phyloP scores from a whole-genome alignment of 306 rosid species.

The Rubus parviflorus region DNA sequence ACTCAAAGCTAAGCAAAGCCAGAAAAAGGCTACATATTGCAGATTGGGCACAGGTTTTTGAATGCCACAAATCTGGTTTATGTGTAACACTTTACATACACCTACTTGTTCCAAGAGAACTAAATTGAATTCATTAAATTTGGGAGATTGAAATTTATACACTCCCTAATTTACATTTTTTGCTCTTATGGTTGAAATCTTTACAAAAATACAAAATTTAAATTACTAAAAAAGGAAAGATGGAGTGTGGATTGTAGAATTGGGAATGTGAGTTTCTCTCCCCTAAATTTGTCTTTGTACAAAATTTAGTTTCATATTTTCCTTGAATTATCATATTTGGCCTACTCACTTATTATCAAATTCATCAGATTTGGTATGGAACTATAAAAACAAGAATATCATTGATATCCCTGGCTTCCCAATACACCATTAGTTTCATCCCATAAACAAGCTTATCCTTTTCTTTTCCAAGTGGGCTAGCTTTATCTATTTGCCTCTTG shows the following conservation, averaged over 20 bases:
- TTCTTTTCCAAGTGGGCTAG: background rate
- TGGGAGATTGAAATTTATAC: too few relatives aligned
- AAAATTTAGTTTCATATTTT: background rate
- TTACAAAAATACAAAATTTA: too few relatives aligned
- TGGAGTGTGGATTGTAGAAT: too few relatives aligned
- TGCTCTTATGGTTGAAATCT: too few relatives aligned
- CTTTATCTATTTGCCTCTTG: background rate
- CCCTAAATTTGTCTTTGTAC: background rate
- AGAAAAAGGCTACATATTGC: background rate
- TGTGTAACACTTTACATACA: background rate
- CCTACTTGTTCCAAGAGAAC: background rate
- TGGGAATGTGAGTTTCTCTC: too few relatives aligned
- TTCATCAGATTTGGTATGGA: background rate
- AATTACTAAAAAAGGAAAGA: too few relatives aligned
- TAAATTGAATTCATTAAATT: background rate
- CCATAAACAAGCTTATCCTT: background rate
- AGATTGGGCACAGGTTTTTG: constrained; percentile 10
- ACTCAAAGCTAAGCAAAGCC: background rate
- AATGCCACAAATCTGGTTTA: constrained; percentile 4
- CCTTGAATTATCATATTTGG: background rate
- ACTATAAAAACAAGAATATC: background rate
- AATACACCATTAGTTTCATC: background rate
- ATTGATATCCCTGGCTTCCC: background rate
- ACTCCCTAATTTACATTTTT: too few relatives aligned
- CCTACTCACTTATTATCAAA: background rate